These are phyloP conservation scores for Umbelopsis sp. DNA, from an alignment of 192 early-diverging fungal genomes.

Conservation along the genomic window DNA sequence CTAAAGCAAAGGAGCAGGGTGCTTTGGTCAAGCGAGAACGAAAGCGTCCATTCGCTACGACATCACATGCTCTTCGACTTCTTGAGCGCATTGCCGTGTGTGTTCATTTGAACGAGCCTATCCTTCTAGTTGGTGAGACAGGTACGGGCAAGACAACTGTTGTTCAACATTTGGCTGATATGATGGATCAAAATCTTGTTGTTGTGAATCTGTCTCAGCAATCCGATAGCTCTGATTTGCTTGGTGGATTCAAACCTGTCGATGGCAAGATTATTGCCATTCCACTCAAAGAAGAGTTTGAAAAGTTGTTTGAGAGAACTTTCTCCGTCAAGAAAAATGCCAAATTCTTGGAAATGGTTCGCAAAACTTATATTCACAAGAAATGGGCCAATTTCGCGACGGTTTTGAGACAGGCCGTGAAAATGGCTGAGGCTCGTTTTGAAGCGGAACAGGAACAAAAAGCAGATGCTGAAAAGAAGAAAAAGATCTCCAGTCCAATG, in stretches of 20 bases:
- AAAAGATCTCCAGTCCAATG: constrained; percentile 40
- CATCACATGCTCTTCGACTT: constrained; percentile 75
- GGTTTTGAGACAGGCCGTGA: constrained; percentile 74
- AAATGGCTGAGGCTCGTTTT: constrained; percentile 74
- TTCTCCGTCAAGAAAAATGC: constrained; percentile 88
- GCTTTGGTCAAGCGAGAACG: constrained; percentile 37
- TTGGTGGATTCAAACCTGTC: constrained; percentile 98
- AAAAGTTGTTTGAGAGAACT: constrained; percentile 81
- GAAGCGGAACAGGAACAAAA: constrained; percentile 43
- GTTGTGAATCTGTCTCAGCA: constrained; percentile 99
- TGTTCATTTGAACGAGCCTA: constrained; percentile 80
- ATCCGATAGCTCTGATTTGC: constrained; percentile 88
- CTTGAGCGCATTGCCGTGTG: constrained; percentile 87
- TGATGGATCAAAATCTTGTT: constrained; percentile 71
- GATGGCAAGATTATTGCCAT: constrained; percentile 80
- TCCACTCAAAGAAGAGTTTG: constrained; percentile 84
- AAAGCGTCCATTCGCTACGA: constrained; percentile 81
- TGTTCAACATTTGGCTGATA: constrained; percentile 87
- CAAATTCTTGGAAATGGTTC: constrained; percentile 82
- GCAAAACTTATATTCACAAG: constrained; percentile 66
- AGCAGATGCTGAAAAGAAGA: constrained; percentile 38
- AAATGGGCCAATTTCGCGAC: constrained; percentile 86
- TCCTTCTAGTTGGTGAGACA: constrained; percentile 94
- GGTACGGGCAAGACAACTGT: constrained; percentile 98
- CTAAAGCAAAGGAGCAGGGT: constrained; percentile 32